Base-by-base conservation (phyloP, 2,329 filamentous ascomycete species). In the Coniosporium tulheliwenetii region DNA sequence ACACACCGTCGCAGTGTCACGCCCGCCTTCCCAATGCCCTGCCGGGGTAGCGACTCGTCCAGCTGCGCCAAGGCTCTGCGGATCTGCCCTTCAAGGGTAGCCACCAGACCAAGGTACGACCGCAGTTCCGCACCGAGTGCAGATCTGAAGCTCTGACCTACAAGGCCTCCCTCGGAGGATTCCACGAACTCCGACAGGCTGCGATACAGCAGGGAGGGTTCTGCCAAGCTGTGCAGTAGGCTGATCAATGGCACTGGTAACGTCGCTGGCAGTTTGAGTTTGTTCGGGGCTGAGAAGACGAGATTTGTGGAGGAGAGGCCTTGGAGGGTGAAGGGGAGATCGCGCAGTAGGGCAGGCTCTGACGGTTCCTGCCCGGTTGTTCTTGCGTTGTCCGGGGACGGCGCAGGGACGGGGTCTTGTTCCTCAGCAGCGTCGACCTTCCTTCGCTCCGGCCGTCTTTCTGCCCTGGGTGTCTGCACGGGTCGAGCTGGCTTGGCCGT, bases 1-100 rank as follows among this genome's bases (percentile, higher is more conserved):
- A 98, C 82, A 52, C 89, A 96, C 56, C 91, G 73, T 59, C 96
- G 96, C 39, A 98, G 66, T 0, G 91, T 98, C 10, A 98, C 89
- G 1, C 87, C 86, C 1, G 84, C 80, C 51, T 87, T 91, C 5
- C 85, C 81, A 40, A 93, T 77, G 1, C 81, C 80, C 36, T 75
- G 73, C 37, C 79, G 71, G 2, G 81, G 75, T 3, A 74, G 73
- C 2, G 67, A 65, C 39, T 81, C 76, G 47, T 84, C 77, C n/a
- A 91, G 64, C 7, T 80, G 75, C 5, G 79, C 71, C 38, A 96
- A 64, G 1, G 87, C 86, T 45, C 83, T 72, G 43, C 89, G 75
- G 41, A 96, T 94, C 58, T 98, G 89, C 9, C 79, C 83, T 62
- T 98, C 91, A 5, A 98, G 64, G 0, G 87, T 93, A 12, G 91